Base-by-base conservation (phyloP, 805 yeast species). In the Kuraishia molischiana region DNA sequence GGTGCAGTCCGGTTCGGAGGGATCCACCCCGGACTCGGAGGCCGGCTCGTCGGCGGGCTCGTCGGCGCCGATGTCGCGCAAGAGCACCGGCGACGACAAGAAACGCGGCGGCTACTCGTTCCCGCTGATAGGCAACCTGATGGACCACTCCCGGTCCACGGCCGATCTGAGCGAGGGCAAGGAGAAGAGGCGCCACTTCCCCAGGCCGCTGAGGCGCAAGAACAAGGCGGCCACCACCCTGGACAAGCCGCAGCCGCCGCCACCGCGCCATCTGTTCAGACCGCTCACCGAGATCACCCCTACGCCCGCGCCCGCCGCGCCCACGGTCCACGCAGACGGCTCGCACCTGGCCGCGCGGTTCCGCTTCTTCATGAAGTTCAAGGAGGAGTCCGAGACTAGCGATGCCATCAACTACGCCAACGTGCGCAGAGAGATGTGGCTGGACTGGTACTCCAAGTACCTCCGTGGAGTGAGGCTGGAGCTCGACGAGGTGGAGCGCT, bases 341-440 rank as follows among this genome's bases (percentile, higher is more conserved):
- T 8, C 31, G 31, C 17, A 9, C 8, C 17, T 28, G 31, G 31
- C 31, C 17, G 28, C 21, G 10, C 56, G 51, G 35, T 43, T 58
- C 14, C 45, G 53, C 24, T 54, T 58, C 31, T 55, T 57, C 36
- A 28, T 50, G 26, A 51, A 56, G 32, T 56, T 53, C 32, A 52
- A 53, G 54, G 54, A 56, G 35, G 58, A 57, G n/a, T 41, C 59
- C 9, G 58, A 52, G 29, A 34, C 41, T 29, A 51, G 54, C 37
- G 64, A 58, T 38, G 52, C 59, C 0, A 35, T 58, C n/a, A 44
- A 43, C 19, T 56, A 50, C 39, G 58, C 64, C 6, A 38, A 53
- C 11, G 49, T 57, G 4, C 43, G 64, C 41, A 46, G 53, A 19
- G 57, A 54, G 30, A 38, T 57, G 15, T 58, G 54, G 54, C 40